Evolutionary conservation across 768 basidiomycete genomes (phyloP).

Genomic region (Grammothele lineata): DNA sequence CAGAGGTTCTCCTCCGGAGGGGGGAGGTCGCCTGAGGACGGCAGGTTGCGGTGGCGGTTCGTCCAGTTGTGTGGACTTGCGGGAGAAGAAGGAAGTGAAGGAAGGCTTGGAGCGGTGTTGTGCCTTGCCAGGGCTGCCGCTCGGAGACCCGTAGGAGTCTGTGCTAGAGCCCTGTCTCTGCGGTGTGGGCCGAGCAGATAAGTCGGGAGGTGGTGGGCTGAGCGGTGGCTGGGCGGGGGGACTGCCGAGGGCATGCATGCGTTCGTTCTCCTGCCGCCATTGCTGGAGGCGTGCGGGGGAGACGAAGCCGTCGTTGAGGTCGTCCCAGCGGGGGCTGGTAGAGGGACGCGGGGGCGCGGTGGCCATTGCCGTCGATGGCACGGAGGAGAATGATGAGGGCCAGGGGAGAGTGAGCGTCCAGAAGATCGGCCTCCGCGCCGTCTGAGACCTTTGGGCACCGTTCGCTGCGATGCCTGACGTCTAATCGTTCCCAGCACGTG

Average conservation of each 20-base stretch:
- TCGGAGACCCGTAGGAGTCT: not conserved
- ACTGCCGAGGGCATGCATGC: slow-evolving; percentile 18
- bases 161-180: slow-evolving; percentile 1
- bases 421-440: not conserved
- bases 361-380: slow-evolving; percentile 6
- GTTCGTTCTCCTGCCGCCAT: slow-evolving; percentile 27
- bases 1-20: no score
- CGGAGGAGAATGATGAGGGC: slow-evolving; percentile 2
- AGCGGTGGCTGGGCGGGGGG: slow-evolving; percentile 16
- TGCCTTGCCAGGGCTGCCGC: slow-evolving; percentile 3
- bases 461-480: no score
- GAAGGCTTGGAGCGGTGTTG: slow-evolving; percentile 14
- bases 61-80: slow-evolving; percentile 10
- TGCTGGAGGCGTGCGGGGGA: slow-evolving; percentile 33
- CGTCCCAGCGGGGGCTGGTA: slow-evolving; percentile 33
- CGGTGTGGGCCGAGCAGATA: slow-evolving; percentile 1
- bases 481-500: not conserved
- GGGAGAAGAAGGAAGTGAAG: slow-evolving; percentile 17
- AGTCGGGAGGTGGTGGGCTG: slow-evolving; percentile 1
- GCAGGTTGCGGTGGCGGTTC: not conserved
- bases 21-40: not conserved
- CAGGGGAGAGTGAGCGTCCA: no score
- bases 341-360: slow-evolving; percentile 12
- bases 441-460: not conserved
- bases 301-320: slow-evolving; percentile 32